Evolutionary conservation across 2,329 filamentous ascomycete species (phyloP), one percentile per base, ranked within the genome.

Genomic region (Pezicula radicicola): DNA sequence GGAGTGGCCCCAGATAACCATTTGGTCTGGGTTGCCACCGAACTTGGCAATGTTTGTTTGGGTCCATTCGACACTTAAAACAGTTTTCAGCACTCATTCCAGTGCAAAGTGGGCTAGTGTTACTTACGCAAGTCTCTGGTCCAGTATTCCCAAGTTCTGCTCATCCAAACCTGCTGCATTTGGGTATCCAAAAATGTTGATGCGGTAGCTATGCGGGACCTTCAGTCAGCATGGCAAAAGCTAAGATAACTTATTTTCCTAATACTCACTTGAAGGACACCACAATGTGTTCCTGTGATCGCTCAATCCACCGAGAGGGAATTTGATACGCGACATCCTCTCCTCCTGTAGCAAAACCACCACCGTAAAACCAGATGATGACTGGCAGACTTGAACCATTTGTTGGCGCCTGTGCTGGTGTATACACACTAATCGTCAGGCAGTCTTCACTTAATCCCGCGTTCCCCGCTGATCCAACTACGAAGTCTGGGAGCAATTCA

Each of bases 1-100:
- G 55, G 78, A 81, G 49, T 80, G 66, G 0, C 83, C 84, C 75
- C 80, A 81, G 46, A 84, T 63, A 3, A 79, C 85, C 28, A 86
- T 73, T 50, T 79, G 75, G 15, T 52, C 41, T 40, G 55, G 30
- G 33, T 66, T 65, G n/a, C 69, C 70, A 6, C 70, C 69, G 28
- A 72, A 72, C 5, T 58, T 60, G 16, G 56, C 58, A 25, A 72
- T 70, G 27, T 72, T 72, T 2, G 63, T 58, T 28, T 65, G 59
- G 1, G 70, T 60, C 69, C 68, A 72, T 47, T 70, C 63, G 1
- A 72, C 30, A 13, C 51, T 45, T 13, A 3, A 28, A 2, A 13
- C 21, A 13, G 28, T 28, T 25, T 45, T 28, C 21, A 27, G 10
- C 16, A 45, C 12, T 45, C 42, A 28, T 16, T 2, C 10, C 21